Evolutionary conservation across 495 filamentous ascomycete species (phyloP), one percentile per base, ranked within the genome.

Genomic region (Pseudomonodictys pantanalensis): DNA sequence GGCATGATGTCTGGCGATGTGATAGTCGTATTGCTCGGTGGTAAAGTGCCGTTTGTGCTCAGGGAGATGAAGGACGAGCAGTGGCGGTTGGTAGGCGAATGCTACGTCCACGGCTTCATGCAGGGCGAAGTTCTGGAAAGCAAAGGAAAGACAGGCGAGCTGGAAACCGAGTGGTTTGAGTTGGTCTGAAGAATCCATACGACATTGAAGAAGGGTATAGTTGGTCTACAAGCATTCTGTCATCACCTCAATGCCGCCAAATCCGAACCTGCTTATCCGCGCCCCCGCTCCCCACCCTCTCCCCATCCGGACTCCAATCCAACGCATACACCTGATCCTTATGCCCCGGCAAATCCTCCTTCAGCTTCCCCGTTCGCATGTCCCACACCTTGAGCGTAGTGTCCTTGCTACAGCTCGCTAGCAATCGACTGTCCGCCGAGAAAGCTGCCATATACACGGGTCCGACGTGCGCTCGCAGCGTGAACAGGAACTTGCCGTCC

Each of bases 351-450:
- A 99, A 79, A 79, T 99, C 91, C 67, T 81, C 86, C 58, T 83
- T 80, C 52, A 97, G 72, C 68, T 92, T 96, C 11, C 88, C 89
- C 0, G 83, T 91, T 44, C 86, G 79, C 48, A 93, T 85, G 70
- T 95, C 89, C 91, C 92, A 97, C 3, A 92, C 86, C 71, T 98
- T 98, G 28, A 97, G 72, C 1, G 95, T 99, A 6, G 89, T 95
- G 68, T 99, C 95, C 73, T 95, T 96, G 65, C 84, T 89, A 3
- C 80, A 85, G 25, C 88, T 95, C 1, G 95, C 91, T 8, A 97
- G 75, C 23, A 96, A 75, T 12, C 91, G 77, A 18, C 87, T 91
- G 71, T 99, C 95, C 12, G 95, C 86, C 8, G 87, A 91, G 75
- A 96, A 99, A 39, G 85, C 85, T 67, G 88, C 88, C 71, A 70